Percentiles rank a stretch among this genome's conserved stretches.
These are phyloP conservation scores for Lactarius hatsudake DNA, from an alignment of 768 basidiomycete genomes.

Conservation along the genomic window DNA sequence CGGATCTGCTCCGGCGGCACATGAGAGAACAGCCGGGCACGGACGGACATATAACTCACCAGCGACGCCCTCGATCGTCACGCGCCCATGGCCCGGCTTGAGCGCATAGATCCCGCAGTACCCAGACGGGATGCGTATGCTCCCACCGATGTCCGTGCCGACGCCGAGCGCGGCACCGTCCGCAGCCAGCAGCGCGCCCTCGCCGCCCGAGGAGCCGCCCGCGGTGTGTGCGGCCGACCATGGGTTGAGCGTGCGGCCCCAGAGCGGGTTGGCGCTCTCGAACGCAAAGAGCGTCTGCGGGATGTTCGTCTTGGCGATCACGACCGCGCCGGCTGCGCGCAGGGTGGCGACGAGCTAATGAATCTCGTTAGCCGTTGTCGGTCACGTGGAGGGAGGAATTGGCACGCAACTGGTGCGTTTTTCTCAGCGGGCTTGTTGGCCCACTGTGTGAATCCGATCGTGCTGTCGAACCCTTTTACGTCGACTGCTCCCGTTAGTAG, in stretches of 20 bases:
- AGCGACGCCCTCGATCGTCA: slow-evolving; percentile 48
- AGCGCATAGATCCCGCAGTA: slow-evolving; percentile 79
- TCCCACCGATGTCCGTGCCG: slow-evolving; percentile 80
- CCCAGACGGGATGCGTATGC: slow-evolving; percentile 75
- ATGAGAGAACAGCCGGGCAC: not conserved
- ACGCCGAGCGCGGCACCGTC: slow-evolving; percentile 80
- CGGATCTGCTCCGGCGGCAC: slow-evolving; percentile 40
- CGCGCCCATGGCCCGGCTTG: slow-evolving; percentile 63
- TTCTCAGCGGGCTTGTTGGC: slow-evolving; percentile 54
- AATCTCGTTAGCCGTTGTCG: not conserved
- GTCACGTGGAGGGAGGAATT: not conserved
- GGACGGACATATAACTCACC: slow-evolving; percentile 34
- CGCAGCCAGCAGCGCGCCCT: slow-evolving; percentile 74
- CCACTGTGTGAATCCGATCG: slow-evolving; percentile 75
- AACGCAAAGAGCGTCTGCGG: slow-evolving; percentile 87
- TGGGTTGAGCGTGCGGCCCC: slow-evolving; percentile 74
- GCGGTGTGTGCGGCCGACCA: slow-evolving; percentile 39
- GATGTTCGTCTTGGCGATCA: slow-evolving; percentile 89
- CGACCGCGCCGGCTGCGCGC: slow-evolving; percentile 72
- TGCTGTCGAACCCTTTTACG: slow-evolving; percentile 60
- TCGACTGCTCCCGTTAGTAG: slow-evolving; percentile 42
- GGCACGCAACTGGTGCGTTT: slow-evolving; percentile 59
- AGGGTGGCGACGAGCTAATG: slow-evolving; percentile 55
- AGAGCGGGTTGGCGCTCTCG: slow-evolving; percentile 78
- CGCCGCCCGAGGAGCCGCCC: slow-evolving; percentile 35